A percentile compares a stretch with the other conserved stretches of the same genome.
Conservation (phyloP, 176 grass and related monocot species). For the Oryza glaberrima region DNA sequence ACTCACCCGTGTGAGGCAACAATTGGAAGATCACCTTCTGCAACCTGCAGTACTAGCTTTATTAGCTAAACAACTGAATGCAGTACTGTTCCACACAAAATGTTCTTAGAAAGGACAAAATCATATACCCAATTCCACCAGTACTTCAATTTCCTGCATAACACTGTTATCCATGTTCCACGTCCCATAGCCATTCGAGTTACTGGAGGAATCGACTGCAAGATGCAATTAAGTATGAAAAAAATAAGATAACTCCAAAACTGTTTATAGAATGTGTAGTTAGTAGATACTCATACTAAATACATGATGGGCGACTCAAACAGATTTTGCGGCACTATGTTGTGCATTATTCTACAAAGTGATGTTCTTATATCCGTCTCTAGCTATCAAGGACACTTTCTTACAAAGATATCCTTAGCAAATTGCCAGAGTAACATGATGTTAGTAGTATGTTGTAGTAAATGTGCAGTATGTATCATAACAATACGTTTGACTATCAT, state of each 20-base stretch:
- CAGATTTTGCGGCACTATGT: not conserved
- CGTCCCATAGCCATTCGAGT: conserved; percentile 74
- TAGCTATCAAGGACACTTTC: not conserved
- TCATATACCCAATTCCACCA: conserved; percentile 94
- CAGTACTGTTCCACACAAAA: conserved; percentile 37
- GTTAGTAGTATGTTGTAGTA: not conserved
- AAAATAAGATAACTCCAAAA: conserved; percentile 7
- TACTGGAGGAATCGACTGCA: conserved; percentile 86
- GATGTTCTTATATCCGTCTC: not conserved
- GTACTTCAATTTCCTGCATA: conserved; percentile 93
- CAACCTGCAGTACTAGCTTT: conserved; percentile 68
- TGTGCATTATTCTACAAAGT: not conserved
- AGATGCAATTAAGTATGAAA: conserved; percentile 36
- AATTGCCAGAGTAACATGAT: not conserved
- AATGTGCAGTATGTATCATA: not conserved
- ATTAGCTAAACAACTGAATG: conserved; percentile 54
- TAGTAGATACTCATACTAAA: not conserved
- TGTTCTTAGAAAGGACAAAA: conserved; percentile 21
- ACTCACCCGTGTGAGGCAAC: conserved; percentile 88
- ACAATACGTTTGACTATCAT: not conserved
- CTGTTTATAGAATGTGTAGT: not conserved
- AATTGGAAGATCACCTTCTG: conserved; percentile 84
- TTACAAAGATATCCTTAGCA: not conserved
- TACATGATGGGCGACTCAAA: not conserved
- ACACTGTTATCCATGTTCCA: conserved; percentile 80